A percentile compares a stretch with the other conserved stretches of the same genome.
Conservation (phyloP, 2,329 filamentous ascomycete genomes). For the Coniochaeta ligniaria region DNA sequence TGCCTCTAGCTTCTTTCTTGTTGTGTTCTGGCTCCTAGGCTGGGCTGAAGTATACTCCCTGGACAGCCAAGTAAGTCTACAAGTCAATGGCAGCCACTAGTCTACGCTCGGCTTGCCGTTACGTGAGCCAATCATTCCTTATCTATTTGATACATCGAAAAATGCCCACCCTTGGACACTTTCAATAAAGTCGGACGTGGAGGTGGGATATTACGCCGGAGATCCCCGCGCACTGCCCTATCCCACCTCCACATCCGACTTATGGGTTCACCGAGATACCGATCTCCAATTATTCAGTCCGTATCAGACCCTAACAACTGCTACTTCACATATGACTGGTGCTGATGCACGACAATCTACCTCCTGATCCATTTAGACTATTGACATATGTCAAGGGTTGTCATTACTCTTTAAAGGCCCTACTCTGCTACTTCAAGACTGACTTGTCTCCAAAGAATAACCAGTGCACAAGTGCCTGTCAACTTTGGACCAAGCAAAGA, state of each 20-base stretch:
- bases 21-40: too few species aligned
- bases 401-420: background rate
- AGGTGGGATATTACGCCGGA: too few species aligned
- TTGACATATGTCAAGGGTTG: background rate
- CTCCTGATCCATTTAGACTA: background rate
- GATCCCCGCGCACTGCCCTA: background rate
- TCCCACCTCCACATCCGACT: conserved; percentile 15
- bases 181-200: too few species aligned
- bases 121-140: too few species aligned
- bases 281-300: background rate
- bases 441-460: background rate
- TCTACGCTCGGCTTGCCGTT: too few species aligned
- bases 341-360: background rate
- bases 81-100: too few species aligned
- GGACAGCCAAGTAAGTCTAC: too few species aligned
- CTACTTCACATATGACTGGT: background rate
- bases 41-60: too few species aligned
- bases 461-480: background rate
- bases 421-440: background rate
- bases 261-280: background rate
- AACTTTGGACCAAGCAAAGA: background rate
- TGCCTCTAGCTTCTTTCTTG: too few species aligned
- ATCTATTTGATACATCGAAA: too few species aligned
- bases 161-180: too few species aligned
- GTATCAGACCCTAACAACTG: background rate